These are phyloP conservation scores for Tetrahymena malaccensis DNA, from an alignment of 73 alveolate genomes.

Conservation along the genomic window DNA sequence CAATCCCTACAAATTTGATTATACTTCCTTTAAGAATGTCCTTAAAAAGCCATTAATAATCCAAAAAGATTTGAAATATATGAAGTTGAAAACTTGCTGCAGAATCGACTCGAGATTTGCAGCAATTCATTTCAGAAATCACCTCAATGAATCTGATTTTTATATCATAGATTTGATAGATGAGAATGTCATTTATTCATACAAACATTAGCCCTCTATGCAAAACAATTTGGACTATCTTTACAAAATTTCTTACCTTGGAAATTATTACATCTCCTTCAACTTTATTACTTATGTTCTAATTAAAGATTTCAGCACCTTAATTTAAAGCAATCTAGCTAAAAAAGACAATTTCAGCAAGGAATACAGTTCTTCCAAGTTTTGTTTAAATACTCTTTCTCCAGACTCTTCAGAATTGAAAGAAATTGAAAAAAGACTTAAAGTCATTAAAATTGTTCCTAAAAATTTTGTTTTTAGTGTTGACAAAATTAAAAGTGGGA, in stretches of 20 bases:
- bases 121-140: background rate
- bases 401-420: background rate
- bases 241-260: background rate
- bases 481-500: background rate
- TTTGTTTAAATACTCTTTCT: background rate
- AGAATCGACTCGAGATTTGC: background rate
- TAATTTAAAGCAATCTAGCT: background rate
- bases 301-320: background rate
- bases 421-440: background rate
- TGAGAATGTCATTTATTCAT: background rate
- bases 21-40: background rate
- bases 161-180: background rate
- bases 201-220: background rate
- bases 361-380: background rate
- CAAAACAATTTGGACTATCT: background rate
- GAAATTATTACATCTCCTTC: background rate
- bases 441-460: background rate
- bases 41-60: background rate
- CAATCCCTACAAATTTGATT: background rate
- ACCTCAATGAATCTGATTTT: background rate
- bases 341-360: background rate
- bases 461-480: background rate
- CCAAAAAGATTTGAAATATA: background rate
- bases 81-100: background rate
- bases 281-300: background rate